Base-by-base conservation (phyloP, 495 filamentous ascomycete species). In the Clavariopsis aquatica region DNA sequence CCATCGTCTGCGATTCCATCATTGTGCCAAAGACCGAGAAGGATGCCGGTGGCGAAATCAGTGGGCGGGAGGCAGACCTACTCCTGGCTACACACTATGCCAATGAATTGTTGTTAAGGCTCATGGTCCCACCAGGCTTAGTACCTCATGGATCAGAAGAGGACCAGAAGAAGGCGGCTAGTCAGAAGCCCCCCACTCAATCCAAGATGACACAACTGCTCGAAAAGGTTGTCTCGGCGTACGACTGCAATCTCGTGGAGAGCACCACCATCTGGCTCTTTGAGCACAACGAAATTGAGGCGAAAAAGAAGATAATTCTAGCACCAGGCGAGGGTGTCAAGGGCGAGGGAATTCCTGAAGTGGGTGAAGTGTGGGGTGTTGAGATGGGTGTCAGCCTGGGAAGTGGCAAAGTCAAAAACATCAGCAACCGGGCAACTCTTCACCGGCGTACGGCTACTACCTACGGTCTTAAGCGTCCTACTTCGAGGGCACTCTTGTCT, bases 211-310 rank as follows among this genome's bases (percentile, higher is more conserved):
- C 88, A 60, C 81, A 84, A 63, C 80, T 96, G 53, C 79, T 98
- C 38, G 91, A 97, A 79, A 98, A 95, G 83, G 84, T 98, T 22
- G 91, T 88, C 69, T 89, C 93, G 76, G 83, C 82, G 63, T 98
- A 96, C 79, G 92, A 89, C 64, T 93, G 90, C 82, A 96, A 87
- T 67, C 78, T 98, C 41, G 91, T 98, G 53, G 95, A 98, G 83
- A 94, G 91, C 81, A 98, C 94, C 49, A 98, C 94, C 49, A 92
- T 89, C 73, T 98, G 93, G 92, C 77, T 90, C 38, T 97, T 98
- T 73, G 91, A 90, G 68, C 89, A 89, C 73, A 96, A 98, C 76
- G 94, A 98, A 75, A 98, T 98, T 68, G 94, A 98, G 80, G 89
- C 88, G 61, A 89, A 89, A 81, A 98, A 98, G 87, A 97, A 96